A percentile compares a stretch with the other conserved stretches of the same genome.
Evolutionary conservation across 108 stramenopile species (phyloP).

Genomic region (Skeletonema costatum): DNA sequence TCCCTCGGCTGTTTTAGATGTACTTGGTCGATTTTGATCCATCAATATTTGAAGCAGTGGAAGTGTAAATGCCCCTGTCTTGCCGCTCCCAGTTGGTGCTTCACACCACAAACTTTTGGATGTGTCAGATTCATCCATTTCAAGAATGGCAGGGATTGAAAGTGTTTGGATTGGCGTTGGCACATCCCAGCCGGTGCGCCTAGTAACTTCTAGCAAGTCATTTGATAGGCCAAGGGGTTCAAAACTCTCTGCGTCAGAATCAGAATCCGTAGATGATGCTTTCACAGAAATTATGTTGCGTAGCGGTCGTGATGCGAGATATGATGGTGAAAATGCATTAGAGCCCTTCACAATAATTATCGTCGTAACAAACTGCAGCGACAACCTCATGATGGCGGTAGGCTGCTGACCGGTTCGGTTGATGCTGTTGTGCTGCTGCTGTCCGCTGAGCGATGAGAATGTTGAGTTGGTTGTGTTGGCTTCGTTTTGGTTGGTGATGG

Average conservation of each 20-base stretch:
- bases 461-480: too few species aligned
- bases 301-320: not conserved
- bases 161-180: slow-evolving; percentile 76
- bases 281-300: not conserved
- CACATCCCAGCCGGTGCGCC: slow-evolving; percentile 47
- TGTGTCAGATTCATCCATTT: slow-evolving; percentile 17
- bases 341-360: not conserved
- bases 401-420: not conserved
- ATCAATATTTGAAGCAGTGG: slow-evolving; percentile 82
- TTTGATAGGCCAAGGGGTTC: slow-evolving; percentile 33
- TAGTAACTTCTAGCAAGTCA: slow-evolving; percentile 18
- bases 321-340: not conserved
- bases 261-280: not conserved
- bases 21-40: slow-evolving; percentile 24
- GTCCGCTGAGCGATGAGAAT: too few species aligned
- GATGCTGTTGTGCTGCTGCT: not conserved
- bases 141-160: slow-evolving; percentile 70
- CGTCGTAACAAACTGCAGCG: not conserved
- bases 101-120: slow-evolving; percentile 69
- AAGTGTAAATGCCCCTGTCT: slow-evolving; percentile 89
- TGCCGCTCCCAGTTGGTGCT: slow-evolving; percentile 75
- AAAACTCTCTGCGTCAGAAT: not conserved
- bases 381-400: not conserved
- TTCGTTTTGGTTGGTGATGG: too few species aligned
- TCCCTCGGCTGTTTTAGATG: slow-evolving; percentile 3